Evolutionary conservation across 352 stramenopile genomes (phyloP).

Genomic region (Phytophthora colocasiae): DNA sequence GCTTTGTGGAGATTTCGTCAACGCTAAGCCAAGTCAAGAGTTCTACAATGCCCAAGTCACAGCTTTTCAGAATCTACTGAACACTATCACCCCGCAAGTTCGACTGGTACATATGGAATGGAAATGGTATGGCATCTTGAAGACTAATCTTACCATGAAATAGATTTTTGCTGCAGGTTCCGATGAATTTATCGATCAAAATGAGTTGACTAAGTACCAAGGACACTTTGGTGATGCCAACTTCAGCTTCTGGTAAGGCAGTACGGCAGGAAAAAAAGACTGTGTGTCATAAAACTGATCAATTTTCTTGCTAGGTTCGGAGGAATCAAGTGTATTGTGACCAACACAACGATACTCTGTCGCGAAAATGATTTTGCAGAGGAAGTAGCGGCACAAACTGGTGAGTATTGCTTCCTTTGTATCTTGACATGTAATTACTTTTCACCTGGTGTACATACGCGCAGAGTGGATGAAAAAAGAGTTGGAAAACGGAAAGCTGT

Average conservation of each 20-base stretch:
- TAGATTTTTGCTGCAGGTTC: constrained; percentile 66
- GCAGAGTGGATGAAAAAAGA: constrained; percentile 81
- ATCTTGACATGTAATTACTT: too few relatives aligned
- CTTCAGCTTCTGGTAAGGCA: constrained; percentile 82
- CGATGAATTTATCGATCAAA: constrained; percentile 19
- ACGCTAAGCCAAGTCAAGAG: constrained; percentile 43
- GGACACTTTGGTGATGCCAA: constrained; percentile 65
- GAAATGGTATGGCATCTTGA: background rate
- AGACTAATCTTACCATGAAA: constrained; percentile 5
- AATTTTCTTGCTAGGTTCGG: constrained; percentile 53
- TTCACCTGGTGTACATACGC: background rate
- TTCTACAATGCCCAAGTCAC: constrained; percentile 53
- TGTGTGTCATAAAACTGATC: background rate
- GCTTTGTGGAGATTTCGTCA: constrained; percentile 71
- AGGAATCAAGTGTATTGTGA: constrained; percentile 82
- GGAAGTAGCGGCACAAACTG: constrained; percentile 56
- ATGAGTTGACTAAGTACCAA: constrained; percentile 44
- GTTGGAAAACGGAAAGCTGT: constrained; percentile 84
- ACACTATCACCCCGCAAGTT: constrained; percentile 60
- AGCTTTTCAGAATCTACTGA: constrained; percentile 69
- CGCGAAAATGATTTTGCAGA: constrained; percentile 35
- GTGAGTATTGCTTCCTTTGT: constrained; percentile 28
- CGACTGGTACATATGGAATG: constrained; percentile 52
- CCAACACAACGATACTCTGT: constrained; percentile 62
- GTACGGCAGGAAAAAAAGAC: background rate